A percentile compares a stretch with the other conserved stretches of the same genome.
Conservation (phyloP, 1,284 basidiomycete species). For the Ceratobasidium sp. region DNA sequence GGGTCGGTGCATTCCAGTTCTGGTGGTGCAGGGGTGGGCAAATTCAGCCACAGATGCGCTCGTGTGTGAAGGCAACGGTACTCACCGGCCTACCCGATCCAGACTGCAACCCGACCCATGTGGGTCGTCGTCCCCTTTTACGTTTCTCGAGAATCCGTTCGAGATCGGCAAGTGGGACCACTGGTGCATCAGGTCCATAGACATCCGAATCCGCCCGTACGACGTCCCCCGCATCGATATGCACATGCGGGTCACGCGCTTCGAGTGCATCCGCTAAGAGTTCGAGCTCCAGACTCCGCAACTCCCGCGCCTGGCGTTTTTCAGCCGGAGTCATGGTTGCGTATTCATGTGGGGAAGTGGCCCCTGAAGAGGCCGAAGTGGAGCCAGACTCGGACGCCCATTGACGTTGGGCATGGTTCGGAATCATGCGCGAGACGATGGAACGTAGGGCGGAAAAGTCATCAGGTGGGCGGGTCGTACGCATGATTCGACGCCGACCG, state of each 20-base stretch:
- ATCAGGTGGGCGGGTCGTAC: constrained; percentile 39
- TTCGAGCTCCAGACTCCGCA: constrained; percentile 43
- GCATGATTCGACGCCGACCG: constrained; percentile 49
- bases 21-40: background rate
- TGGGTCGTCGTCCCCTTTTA: constrained; percentile 17
- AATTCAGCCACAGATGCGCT: background rate
- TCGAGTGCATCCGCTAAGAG: constrained; percentile 41
- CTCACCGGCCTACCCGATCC: constrained; percentile 11
- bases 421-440: constrained; percentile 14
- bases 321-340: background rate
- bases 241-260: constrained; percentile 39
- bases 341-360: constrained; percentile 5
- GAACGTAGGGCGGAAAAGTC: constrained; percentile 25
- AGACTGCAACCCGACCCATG: constrained; percentile 35
- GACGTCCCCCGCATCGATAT: constrained; percentile 22
- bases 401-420: constrained; percentile 24
- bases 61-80: background rate
- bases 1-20: background rate
- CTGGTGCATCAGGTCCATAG: constrained; percentile 34
- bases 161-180: constrained; percentile 23
- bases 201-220: constrained; percentile 32
- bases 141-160: constrained; percentile 29
- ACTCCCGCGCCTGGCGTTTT: constrained; percentile 28
- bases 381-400: constrained; percentile 35
- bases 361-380: constrained; percentile 26